Base-by-base conservation (phyloP, 352 stramenopile genomes). In the Thraustochytrium striatum region DNA sequence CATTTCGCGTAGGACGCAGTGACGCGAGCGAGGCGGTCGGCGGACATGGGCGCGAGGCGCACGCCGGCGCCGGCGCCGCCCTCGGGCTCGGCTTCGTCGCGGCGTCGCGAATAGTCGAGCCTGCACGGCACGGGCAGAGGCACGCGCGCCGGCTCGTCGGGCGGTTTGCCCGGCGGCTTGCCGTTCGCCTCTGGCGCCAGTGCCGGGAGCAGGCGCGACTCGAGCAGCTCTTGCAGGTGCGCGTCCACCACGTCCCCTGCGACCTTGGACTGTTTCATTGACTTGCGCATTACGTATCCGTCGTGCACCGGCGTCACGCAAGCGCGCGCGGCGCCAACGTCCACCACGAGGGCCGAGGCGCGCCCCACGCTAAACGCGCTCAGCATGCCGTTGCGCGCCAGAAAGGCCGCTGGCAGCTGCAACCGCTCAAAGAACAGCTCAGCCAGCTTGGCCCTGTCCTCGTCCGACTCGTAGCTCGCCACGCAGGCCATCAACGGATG, bases 371-470 rank as follows among this genome's bases (percentile, higher is more conserved):
- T 89, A 72, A 97, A 97, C 0, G 92, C 90, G 61, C 93, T 90
- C 28, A 97, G 85, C 69, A 94, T 88, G 1, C 90, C 91, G 65
- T 93, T 90, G 62, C 94, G 93, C 25, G 91, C 89, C 82, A 95
- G 88, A 84, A 95, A 96, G 81, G 95, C 93, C 16, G 90, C 90
- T 16, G 91, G 91, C 28, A 91, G 87, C 47, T 89, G 83, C 78
- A 97, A 96, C 62, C 84, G 92, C 83, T 97, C 92, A 78, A 97
- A 95, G 86, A 97, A 94, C 81, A 97, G 88, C 36, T 75, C 65
- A 5, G 65, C 65, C 84, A 94, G 88, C 79, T 92, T 82, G 83
- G 93, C 93, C 81, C 91, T 90, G 32, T 85, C 83, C 72, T 93
- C 89, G n/a, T 84, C 81, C 28, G 85, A 82, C 47, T 83, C 82